Evolutionary conservation across 2,329 filamentous ascomycete species (phyloP).

Genomic region (Rutstroemia sp.): DNA sequence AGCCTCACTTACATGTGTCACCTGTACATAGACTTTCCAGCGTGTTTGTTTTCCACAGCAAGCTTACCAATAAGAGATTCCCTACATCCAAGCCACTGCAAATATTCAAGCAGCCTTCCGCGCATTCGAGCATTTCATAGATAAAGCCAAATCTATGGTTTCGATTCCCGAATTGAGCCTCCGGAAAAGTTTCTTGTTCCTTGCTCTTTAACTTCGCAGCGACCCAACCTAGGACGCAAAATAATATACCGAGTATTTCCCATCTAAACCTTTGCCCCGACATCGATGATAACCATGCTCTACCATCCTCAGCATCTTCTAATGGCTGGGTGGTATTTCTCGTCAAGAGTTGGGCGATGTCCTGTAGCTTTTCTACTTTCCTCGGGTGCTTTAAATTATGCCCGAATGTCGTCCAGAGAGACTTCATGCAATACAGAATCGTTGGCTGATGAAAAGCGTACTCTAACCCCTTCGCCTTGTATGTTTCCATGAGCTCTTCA

Average conservation of each 20-base stretch:
- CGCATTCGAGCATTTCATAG: slow-evolving; percentile 26
- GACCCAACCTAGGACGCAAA: slow-evolving; percentile 14
- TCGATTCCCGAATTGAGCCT: slow-evolving; percentile 18
- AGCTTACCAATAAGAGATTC: slow-evolving; percentile 34
- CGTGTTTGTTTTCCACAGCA: slow-evolving; percentile 30
- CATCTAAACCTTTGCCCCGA: slow-evolving; percentile 26
- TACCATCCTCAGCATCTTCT: slow-evolving; percentile 23
- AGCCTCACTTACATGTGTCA: slow-evolving; percentile 28
- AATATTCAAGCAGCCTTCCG: slow-evolving; percentile 31
- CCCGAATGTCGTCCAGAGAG: slow-evolving; percentile 22
- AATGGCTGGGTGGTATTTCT: slow-evolving; percentile 24
- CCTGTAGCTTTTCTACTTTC: slow-evolving; percentile 17
- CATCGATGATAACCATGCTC: slow-evolving; percentile 24
- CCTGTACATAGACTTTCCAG: slow-evolving; percentile 34
- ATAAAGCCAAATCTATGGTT: slow-evolving; percentile 21
- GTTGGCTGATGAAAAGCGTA: slow-evolving; percentile 4
- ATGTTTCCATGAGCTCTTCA: neutral
- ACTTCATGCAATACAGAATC: slow-evolving; percentile 1
- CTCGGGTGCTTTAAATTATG: slow-evolving; percentile 16
- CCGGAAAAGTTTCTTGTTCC: slow-evolving; percentile 21
- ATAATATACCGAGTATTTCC: slow-evolving; percentile 26
- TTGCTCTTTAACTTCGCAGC: slow-evolving; percentile 16
- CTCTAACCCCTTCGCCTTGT: neutral
- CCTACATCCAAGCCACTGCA: slow-evolving; percentile 29
- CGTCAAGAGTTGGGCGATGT: slow-evolving; percentile 18